Conservation (phyloP, 257 asterid genomes). For the Nicotiana tomentosiformis region DNA sequence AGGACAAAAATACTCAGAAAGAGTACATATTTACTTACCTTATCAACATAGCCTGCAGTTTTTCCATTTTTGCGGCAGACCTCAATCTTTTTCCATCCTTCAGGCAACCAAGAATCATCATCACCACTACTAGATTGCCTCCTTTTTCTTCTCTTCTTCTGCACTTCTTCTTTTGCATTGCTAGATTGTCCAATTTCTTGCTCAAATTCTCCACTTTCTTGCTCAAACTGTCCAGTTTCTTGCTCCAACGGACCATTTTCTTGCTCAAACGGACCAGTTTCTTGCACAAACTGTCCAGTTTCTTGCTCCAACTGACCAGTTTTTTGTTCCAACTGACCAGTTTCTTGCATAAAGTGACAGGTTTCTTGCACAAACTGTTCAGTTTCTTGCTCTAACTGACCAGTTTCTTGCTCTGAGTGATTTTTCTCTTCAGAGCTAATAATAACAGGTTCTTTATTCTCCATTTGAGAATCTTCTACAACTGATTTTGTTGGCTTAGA, state of each 20-base stretch:
- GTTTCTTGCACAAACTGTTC: no score
- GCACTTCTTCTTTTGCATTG: neutral
- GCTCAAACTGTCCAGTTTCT: no score
- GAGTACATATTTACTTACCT: neutral
- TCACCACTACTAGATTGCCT: neutral
- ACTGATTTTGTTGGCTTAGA: neutral
- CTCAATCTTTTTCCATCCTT: neutral
- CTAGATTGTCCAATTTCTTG: neutral
- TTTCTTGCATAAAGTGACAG: no score
- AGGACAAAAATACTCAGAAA: neutral
- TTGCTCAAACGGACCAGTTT: no score
- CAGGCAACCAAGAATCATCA: neutral
- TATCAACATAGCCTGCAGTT: neutral
- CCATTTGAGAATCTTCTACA: neutral
- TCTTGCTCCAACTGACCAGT: neutral
- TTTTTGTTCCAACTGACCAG: no score
- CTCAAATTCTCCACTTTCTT: neutral
- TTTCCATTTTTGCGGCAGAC: neutral
- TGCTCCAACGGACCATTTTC: no score
- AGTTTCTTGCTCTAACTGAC: no score
- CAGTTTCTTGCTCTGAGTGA: no score
- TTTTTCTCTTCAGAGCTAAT: neutral
- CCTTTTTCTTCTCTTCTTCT: neutral
- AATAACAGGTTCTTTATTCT: neutral
- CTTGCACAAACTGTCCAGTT: neutral